Conservation (phyloP, 345 rosid species). For the Sonneratia alba region DNA sequence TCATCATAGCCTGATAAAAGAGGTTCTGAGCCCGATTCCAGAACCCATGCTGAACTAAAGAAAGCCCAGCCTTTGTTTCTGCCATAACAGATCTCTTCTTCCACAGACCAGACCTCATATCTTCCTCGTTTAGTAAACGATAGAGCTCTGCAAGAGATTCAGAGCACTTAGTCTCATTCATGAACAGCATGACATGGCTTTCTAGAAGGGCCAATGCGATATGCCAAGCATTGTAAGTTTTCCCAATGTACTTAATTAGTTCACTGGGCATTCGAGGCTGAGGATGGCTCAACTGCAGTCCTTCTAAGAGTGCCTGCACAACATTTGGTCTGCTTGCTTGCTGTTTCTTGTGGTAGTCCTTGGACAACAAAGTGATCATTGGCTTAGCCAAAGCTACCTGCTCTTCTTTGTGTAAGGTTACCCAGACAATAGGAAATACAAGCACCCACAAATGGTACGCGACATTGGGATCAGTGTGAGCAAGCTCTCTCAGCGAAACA, state of each 20-base stretch:
- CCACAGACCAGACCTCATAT: constrained; percentile 99
- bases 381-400: constrained; percentile 86
- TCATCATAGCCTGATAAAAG: constrained; percentile 94
- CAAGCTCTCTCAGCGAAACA: constrained; percentile 85
- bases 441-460: constrained; percentile 97
- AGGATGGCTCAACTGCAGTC: constrained; percentile 95
- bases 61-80: constrained; percentile 96
- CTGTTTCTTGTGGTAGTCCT: constrained; percentile 97
- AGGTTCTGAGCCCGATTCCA: constrained; percentile 94
- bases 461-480: constrained; percentile 90
- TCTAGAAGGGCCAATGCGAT: constrained; percentile 85
- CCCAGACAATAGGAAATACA: constrained; percentile 98
- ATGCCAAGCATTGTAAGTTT: constrained; percentile 97
- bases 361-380: constrained; percentile 69
- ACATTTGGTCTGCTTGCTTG: constrained; percentile 92
- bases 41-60: constrained; percentile 93
- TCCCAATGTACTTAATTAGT: constrained; percentile 91
- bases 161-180: constrained; percentile 79
- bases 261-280: constrained; percentile 99
- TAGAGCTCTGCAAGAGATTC: constrained; percentile 97
- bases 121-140: constrained; percentile 92
- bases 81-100: constrained; percentile 89
- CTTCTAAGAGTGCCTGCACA: constrained; percentile 97
- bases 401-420: constrained; percentile 78
- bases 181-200: constrained; percentile 90